Base-by-base conservation (phyloP, 2,329 filamentous ascomycete genomes). In the Ascochyta lentis region DNA sequence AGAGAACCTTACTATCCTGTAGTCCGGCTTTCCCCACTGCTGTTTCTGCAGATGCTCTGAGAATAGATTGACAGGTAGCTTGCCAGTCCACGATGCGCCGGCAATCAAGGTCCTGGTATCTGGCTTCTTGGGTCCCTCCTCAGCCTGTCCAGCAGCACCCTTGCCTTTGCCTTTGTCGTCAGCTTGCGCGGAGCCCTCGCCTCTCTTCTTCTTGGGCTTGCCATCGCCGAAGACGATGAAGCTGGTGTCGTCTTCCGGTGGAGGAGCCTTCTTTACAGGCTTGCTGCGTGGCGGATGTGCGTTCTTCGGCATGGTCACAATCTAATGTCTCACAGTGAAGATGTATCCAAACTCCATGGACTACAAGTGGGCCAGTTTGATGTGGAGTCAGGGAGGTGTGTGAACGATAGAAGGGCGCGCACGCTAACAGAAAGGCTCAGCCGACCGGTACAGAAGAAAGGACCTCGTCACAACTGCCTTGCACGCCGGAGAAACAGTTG, bases 31-130 rank as follows among this genome's bases (percentile, higher is more conserved):
- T 63, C 92, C 90, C 95, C 95, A 99, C 73, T 91, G 92, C 75
- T 96, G 91, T 76, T 94, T 96, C 78, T 96, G 92, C 69, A 93
- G 97, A 77, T 96, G 91, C 80, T 98, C 95, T 33, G 90, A 91
- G 61, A 98, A 85, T 68, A 98, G 83, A 72, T 96, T 97, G 61
- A 97, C 90, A 1, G 95, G 95, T 29, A 99, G 80, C 75, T 99
- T 99, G 37, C 95, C 95, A 0, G 95, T 99, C 95, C 95, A 99
- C 65, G 92, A 97, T 55, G 92, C 87, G 44, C 95, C 95, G 38
- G 92, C 95, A 70, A 99, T 96, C 63, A 99, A 80, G 66, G 96
- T 91, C 76, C 84, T 80, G 22, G 83, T 84, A 44, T 85, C 81
- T 37, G 85, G 84, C 65, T 84, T 86, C 73, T 86, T 86, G n/a